A percentile compares a stretch with the other conserved stretches of the same genome.
These are phyloP conservation scores for Syncephalis fuscata DNA, from an alignment of 371 early-diverging fungal genomes.

Conservation along the genomic window DNA sequence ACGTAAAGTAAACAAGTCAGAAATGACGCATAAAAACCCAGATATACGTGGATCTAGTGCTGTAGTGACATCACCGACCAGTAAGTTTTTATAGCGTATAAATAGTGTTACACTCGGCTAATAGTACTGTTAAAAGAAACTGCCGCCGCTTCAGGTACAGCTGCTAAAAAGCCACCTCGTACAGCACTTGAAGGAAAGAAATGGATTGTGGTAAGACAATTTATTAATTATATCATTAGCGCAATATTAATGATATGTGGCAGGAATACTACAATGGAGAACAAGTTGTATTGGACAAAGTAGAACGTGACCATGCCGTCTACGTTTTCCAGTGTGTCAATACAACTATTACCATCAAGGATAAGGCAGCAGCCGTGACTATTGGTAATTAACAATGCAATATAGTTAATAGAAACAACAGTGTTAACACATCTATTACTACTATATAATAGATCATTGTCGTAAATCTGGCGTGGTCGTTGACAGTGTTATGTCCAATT, in stretches of 20 bases:
- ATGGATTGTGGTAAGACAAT: slow-evolving; percentile 55
- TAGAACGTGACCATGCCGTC: slow-evolving; percentile 38
- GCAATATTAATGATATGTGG: too few relatives aligned
- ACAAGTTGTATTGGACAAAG: slow-evolving; percentile 30
- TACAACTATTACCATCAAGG: slow-evolving; percentile 75
- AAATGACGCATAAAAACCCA: slow-evolving; percentile 97
- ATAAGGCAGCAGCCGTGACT: slow-evolving; percentile 84
- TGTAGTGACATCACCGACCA: slow-evolving; percentile 23
- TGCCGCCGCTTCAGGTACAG: slow-evolving; percentile 26
- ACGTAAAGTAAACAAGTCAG: slow-evolving; percentile 81
- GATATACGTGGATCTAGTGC: slow-evolving; percentile 51
- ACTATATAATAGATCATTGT: slow-evolving; percentile 41
- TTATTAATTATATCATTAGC: background rate
- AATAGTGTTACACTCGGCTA: slow-evolving; percentile 3
- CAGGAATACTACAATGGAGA: background rate
- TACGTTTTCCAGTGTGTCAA: slow-evolving; percentile 85
- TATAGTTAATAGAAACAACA: background rate
- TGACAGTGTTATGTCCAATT: slow-evolving; percentile 69
- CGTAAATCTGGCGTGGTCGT: slow-evolving; percentile 74
- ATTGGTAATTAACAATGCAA: slow-evolving; percentile 27
- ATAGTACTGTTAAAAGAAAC: slow-evolving; percentile 4
- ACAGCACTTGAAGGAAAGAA: slow-evolving; percentile 75
- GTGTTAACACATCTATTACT: background rate
- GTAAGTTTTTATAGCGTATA: too few relatives aligned
- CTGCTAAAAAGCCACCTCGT: slow-evolving; percentile 61